phyloP scores from a whole-genome alignment of 2,329 filamentous ascomycete species.

The Fusarium sp. region DNA sequence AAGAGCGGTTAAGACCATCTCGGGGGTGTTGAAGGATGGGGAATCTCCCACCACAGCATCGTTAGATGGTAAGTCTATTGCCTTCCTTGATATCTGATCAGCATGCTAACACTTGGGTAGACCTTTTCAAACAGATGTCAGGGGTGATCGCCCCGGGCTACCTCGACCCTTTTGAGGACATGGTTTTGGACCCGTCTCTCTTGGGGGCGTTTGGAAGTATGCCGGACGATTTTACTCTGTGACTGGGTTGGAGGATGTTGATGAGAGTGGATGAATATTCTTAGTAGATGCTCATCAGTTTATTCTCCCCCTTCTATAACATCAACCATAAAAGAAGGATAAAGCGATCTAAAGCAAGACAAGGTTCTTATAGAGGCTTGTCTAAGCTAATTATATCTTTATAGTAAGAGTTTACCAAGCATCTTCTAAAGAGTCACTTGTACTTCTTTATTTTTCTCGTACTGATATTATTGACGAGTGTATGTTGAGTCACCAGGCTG shows the following conservation, averaged over 20 bases:
- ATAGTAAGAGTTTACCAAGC: not conserved
- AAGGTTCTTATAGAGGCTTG: not conserved
- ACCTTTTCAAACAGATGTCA: not conserved
- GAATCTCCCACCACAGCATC: not conserved
- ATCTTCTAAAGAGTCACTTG: not conserved
- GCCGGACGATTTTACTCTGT: slow-evolving; percentile 7
- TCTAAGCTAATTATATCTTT: not conserved
- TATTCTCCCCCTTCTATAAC: not conserved
- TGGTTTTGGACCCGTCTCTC: slow-evolving; percentile 27
- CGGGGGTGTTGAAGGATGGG: slow-evolving; percentile 1
- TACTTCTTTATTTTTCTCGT: not conserved
- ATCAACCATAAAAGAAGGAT: not conserved
- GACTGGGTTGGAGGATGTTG: not conserved
- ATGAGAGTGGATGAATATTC: not conserved
- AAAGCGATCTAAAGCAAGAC: not conserved
- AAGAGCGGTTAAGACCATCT: slow-evolving; percentile 10
- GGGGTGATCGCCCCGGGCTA: not conserved
- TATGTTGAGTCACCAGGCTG: not conserved
- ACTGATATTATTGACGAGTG: not conserved
- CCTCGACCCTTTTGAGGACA: slow-evolving; percentile 17
- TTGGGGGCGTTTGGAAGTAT: slow-evolving; percentile 12
- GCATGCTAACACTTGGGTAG: not conserved
- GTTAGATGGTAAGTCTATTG: not conserved
- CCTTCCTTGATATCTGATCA: not conserved
- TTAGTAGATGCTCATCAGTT: not conserved